These are phyloP conservation scores for Biscutella laevigata DNA, from an alignment of 441 rosid genomes.

Conservation along the genomic window DNA sequence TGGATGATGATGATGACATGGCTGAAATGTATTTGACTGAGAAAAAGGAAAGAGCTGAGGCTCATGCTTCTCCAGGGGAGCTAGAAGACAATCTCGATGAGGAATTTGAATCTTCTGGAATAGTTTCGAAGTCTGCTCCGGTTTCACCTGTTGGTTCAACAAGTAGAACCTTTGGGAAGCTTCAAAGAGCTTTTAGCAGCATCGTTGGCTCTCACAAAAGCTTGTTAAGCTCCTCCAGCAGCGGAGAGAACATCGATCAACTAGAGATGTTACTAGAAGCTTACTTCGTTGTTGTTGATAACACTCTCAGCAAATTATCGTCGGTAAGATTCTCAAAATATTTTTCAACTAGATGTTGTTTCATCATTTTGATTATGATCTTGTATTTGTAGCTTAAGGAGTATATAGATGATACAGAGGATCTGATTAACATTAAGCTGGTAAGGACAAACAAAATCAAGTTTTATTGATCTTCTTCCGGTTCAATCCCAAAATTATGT, in stretches of 20 bases:
- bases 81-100: slow-evolving; percentile 32
- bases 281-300: slow-evolving; percentile 69
- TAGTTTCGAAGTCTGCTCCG: slow-evolving; percentile 71
- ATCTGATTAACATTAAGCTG: slow-evolving; percentile 89
- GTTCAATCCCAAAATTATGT: neutral
- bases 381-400: slow-evolving; percentile 69
- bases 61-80: slow-evolving; percentile 43
- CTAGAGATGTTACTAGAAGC: slow-evolving; percentile 97
- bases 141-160: slow-evolving; percentile 68
- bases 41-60: slow-evolving; percentile 70
- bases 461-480: neutral
- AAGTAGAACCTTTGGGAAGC: slow-evolving; percentile 38
- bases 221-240: slow-evolving; percentile 52
- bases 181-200: slow-evolving; percentile 88
- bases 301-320: slow-evolving; percentile 75
- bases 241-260: slow-evolving; percentile 69
- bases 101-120: slow-evolving; percentile 26
- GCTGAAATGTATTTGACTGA: slow-evolving; percentile 97
- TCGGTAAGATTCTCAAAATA: slow-evolving; percentile 49
- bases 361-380: slow-evolving; percentile 6
- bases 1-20: slow-evolving; percentile 99
- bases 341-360: neutral
- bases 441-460: slow-evolving; percentile 31
- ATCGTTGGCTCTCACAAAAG: slow-evolving; percentile 55
- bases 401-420: slow-evolving; percentile 96